Conservation (phyloP, 2,329 filamentous ascomycete species). For the Aureobasidium subglaciale region DNA sequence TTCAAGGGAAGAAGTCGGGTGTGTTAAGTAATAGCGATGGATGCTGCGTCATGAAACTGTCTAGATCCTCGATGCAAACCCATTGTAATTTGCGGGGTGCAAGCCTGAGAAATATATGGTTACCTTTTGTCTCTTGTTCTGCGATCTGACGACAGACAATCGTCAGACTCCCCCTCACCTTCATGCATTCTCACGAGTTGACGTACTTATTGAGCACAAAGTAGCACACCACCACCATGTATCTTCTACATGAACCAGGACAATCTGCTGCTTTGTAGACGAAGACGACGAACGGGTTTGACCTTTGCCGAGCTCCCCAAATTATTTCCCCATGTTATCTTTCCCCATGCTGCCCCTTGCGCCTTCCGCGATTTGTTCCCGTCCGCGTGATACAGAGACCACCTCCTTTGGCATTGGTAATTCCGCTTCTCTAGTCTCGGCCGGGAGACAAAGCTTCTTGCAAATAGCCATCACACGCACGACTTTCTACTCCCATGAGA, state of each 20-base stretch:
- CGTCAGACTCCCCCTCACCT: constrained; percentile 1
- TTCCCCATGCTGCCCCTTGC: background rate
- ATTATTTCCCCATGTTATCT: background rate
- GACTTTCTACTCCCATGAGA: background rate
- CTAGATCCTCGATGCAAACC: background rate
- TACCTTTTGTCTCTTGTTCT: background rate
- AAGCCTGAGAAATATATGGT: background rate
- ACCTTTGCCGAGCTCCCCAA: background rate
- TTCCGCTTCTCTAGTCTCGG: background rate
- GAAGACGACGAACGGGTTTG: background rate
- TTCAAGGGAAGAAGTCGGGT: constrained; percentile 11
- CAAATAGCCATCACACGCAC: background rate
- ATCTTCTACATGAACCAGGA: background rate
- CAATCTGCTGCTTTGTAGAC: background rate
- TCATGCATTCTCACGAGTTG: background rate
- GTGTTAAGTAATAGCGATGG: constrained; percentile 11
- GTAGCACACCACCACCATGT: background rate
- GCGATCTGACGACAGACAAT: background rate
- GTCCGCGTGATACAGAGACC: constrained; percentile 6
- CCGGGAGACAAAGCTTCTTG: background rate
- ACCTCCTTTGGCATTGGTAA: background rate
- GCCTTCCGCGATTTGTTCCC: background rate
- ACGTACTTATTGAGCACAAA: background rate
- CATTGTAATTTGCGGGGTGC: constrained; percentile 7
- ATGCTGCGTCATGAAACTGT: constrained; percentile 1